Percentiles rank a stretch among this genome's conserved stretches.
Evolutionary conservation across 768 basidiomycete genomes (phyloP).

Genomic region (Suillus hirtellus): DNA sequence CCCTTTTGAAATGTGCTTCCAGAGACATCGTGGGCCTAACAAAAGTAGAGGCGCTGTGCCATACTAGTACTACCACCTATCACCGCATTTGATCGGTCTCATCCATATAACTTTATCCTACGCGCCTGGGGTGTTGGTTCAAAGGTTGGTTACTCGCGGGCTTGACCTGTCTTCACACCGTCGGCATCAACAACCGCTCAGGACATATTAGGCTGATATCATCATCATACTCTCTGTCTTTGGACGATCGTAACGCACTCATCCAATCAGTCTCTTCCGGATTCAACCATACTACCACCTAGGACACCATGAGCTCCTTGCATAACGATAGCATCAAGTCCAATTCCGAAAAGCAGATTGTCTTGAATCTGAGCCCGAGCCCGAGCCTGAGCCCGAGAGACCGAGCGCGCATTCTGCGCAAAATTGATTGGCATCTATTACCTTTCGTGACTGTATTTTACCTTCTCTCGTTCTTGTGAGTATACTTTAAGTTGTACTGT

Average conservation of each 20-base stretch:
- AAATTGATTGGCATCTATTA: conserved; percentile 45
- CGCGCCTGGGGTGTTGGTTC: neutral
- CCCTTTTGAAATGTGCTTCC: neutral
- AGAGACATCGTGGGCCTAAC: too few relatives aligned
- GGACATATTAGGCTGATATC: neutral
- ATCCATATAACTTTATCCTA: neutral
- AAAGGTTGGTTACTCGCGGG: neutral
- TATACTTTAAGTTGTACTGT: conserved; percentile 6
- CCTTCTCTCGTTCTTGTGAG: conserved; percentile 48
- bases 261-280: neutral
- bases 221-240: neutral
- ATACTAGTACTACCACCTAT: neutral
- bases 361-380: neutral
- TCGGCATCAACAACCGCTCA: neutral
- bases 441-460: conserved; percentile 46
- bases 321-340: neutral
- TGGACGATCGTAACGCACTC: neutral
- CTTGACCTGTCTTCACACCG: neutral
- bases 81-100: neutral
- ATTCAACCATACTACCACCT: too few relatives aligned
- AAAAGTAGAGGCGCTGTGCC: neutral
- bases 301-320: neutral
- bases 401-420: conserved; percentile 35
- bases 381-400: conserved; percentile 14
- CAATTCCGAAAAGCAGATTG: conserved; percentile 2